phyloP scores from a whole-genome alignment of 148 eudicot species.

The Mesembryanthemum crystallinum region DNA sequence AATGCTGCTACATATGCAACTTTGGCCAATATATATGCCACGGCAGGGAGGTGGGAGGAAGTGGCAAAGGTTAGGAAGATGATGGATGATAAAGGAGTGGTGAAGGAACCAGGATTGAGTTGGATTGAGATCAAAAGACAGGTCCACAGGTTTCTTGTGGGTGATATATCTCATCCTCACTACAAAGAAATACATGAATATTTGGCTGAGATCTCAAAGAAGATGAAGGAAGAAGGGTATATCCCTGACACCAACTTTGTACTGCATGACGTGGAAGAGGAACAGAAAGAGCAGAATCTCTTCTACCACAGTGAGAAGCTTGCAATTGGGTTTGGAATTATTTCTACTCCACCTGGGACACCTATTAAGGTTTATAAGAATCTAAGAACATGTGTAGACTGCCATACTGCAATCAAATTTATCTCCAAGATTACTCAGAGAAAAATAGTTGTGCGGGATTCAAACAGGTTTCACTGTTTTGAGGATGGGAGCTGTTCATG shows the following conservation, averaged over 20 bases:
- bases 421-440: slow-evolving; percentile 39
- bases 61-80: slow-evolving; percentile 35
- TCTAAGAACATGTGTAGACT: slow-evolving; percentile 49
- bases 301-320: slow-evolving; percentile 64
- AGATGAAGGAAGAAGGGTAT: slow-evolving; percentile 61
- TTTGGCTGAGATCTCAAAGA: slow-evolving; percentile 41
- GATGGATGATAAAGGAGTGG: slow-evolving; percentile 48
- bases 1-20: slow-evolving; percentile 48
- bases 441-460: slow-evolving; percentile 43
- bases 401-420: slow-evolving; percentile 47
- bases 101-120: slow-evolving; percentile 53
- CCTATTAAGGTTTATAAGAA: slow-evolving; percentile 44
- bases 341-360: slow-evolving; percentile 50
- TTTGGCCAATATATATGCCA: slow-evolving; percentile 43
- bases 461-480: slow-evolving; percentile 55
- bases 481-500: slow-evolving; percentile 53
- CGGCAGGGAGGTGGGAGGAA: slow-evolving; percentile 39
- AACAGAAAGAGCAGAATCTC: slow-evolving; percentile 60
- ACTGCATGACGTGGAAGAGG: slow-evolving; percentile 63
- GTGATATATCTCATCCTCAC: slow-evolving; percentile 50
- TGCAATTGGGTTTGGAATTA: slow-evolving; percentile 56
- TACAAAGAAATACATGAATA: slow-evolving; percentile 38
- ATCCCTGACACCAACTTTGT: slow-evolving; percentile 53
- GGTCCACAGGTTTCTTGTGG: slow-evolving; percentile 48
- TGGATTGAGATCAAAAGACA: slow-evolving; percentile 52